Evolutionary conservation across 2,329 filamentous ascomycete genomes (phyloP), one percentile per base, ranked within the genome.

Genomic region (Nannizziopsis arthrosporioides): DNA sequence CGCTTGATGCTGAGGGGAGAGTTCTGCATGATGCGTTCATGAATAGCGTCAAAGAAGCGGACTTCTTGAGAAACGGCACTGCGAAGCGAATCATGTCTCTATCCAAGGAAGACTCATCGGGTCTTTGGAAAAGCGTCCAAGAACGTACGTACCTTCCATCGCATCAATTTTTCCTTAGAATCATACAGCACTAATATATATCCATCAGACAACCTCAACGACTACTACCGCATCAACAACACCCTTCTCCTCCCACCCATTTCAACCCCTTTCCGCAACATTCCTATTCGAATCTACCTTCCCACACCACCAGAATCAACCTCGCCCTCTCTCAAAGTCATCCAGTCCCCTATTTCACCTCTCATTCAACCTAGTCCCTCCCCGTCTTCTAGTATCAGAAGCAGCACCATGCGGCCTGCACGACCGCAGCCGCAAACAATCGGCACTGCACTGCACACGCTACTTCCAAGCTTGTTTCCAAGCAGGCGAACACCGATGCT

Each of bases 41-140:
- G 47, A 83, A 84, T 55, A 78, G 73, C 45, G 80, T 84, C 53
- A 85, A 85, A 61, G 81, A 84, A 73, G 88, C 89, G 27, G 88
- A 94, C 65, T 94, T 88, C 56, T 72, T 94, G 44, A 79, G 89
- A 44, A 90, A 92, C 56, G 87, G 88, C 39, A 92, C 84, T 47
- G 87, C 86, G 12, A 88, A 90, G 62, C 82, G 84, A 52, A 89
- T 94, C 59, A 94, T 94, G 86, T 82, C 81, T 47, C 71, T 95
- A 59, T 87, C 83, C 52, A 89, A 88, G 63, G 80, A 85, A 40
- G 81, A 94, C 63, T 92, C 85, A 11, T 85, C 81, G 6, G 77
- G 82, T 30, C 73, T 95, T 31, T 95, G 89, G 87, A 76, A 81
- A 55, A 77, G 85, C 8, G 85, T 94, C 37, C 75, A 82, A 63